phyloP scores from a whole-genome alignment of 768 basidiomycete genomes.

The Candolleomyces aberdarensis region DNA sequence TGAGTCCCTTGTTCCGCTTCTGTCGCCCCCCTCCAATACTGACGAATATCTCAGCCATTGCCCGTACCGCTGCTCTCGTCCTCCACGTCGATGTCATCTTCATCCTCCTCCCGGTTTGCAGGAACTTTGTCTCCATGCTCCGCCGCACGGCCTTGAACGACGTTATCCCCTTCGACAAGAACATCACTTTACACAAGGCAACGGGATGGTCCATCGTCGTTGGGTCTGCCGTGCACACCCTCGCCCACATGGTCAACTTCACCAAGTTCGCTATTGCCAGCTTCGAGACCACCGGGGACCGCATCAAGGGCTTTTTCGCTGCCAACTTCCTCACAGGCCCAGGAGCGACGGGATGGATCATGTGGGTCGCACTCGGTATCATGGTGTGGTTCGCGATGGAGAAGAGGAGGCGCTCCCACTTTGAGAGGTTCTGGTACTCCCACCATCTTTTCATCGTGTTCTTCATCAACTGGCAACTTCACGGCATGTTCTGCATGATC shows the following conservation, averaged over 20 bases:
- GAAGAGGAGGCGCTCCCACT: constrained; percentile 71
- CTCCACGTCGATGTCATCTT: constrained; percentile 90
- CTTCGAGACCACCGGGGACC: constrained; percentile 44
- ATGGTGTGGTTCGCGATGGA: constrained; percentile 89
- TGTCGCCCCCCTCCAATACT: constrained; percentile 15
- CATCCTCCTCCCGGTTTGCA: constrained; percentile 93
- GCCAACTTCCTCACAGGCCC: constrained; percentile 85
- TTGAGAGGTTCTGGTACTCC: constrained; percentile 88
- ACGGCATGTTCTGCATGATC: constrained; percentile 98
- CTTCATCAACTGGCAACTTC: constrained; percentile 93
- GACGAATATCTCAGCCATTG: constrained; percentile 54
- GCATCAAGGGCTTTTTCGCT: constrained; percentile 65
- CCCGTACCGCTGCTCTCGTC: constrained; percentile 84
- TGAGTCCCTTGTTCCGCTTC: constrained; percentile 43
- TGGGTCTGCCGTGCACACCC: constrained; percentile 71
- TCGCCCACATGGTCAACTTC: constrained; percentile 88
- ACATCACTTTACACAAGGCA: constrained; percentile 86
- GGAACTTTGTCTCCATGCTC: constrained; percentile 88
- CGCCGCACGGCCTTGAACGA: constrained; percentile 83
- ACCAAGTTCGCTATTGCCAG: constrained; percentile 58
- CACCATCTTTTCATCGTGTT: constrained; percentile 90
- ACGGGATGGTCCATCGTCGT: constrained; percentile 89
- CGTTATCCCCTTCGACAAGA: constrained; percentile 92
- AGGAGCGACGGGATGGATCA: constrained; percentile 83
- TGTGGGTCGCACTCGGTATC: constrained; percentile 66